Conservation (phyloP, 2,329 filamentous ascomycete genomes). For the Colletotrichum higginsianum region DNA sequence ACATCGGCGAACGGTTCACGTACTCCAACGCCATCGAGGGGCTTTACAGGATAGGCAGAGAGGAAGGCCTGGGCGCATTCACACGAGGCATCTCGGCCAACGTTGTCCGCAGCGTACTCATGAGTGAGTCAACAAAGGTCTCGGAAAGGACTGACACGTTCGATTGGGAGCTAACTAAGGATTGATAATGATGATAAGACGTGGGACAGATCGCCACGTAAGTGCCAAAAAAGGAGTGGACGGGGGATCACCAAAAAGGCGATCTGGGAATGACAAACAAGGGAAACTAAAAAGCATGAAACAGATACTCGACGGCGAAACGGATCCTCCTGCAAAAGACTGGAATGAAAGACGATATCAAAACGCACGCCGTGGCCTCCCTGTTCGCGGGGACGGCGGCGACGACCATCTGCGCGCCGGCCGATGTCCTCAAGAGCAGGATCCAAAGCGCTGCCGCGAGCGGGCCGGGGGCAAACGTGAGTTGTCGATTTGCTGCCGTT, state of each 20-base stretch:
- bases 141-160: constrained; percentile 3
- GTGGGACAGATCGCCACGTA: constrained; percentile 62
- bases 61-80: constrained; percentile 58
- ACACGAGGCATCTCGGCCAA: constrained; percentile 57
- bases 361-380: constrained; percentile 58
- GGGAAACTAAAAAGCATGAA: background rate
- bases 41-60: constrained; percentile 51
- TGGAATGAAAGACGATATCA: constrained; percentile 55
- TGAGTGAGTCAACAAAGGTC: constrained; percentile 53
- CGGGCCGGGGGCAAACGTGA: constrained; percentile 32
- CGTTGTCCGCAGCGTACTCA: constrained; percentile 59
- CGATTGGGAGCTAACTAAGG: constrained; percentile 41
- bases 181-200: constrained; percentile 46
- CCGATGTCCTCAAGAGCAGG: constrained; percentile 61
- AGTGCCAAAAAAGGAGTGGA: constrained; percentile 43
- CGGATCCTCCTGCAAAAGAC: constrained; percentile 49
- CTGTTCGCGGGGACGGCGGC: constrained; percentile 61
- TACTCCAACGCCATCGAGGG: constrained; percentile 57
- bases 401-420: constrained; percentile 61
- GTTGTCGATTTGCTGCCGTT: constrained; percentile 22
- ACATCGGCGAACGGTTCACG: constrained; percentile 52
- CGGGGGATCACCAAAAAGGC: background rate
- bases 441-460: constrained; percentile 53
- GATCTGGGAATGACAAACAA: background rate
- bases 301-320: constrained; percentile 54